A percentile compares a stretch with the other conserved stretches of the same genome.
These are phyloP conservation scores for Leishmania gerbilli DNA, from an alignment of 208 protist genomes.

Conservation along the genomic window DNA sequence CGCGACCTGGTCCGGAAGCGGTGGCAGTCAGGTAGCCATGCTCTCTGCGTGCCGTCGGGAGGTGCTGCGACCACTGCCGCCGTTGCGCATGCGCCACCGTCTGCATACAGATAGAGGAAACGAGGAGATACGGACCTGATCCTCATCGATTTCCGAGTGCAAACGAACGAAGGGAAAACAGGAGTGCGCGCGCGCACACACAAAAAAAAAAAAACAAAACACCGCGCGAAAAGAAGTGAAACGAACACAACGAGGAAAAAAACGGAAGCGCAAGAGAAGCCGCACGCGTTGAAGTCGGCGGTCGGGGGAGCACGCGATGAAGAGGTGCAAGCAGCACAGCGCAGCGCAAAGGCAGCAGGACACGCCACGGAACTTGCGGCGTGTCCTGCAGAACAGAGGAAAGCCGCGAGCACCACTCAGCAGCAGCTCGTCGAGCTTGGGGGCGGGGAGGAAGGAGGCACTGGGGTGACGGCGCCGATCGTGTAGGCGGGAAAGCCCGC, in stretches of 20 bases:
- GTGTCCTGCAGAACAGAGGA: neutral
- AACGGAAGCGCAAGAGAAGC: neutral
- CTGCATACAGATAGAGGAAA: neutral
- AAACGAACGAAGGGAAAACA: neutral
- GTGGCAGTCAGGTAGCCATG: neutral
- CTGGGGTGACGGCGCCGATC: slow-evolving; percentile 53
- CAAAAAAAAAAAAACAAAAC: no score
- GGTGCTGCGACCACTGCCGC: neutral
- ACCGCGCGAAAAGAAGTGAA: neutral
- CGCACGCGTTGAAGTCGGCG: neutral
- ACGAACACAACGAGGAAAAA: neutral
- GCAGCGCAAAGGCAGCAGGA: neutral
- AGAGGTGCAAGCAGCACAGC: no score
- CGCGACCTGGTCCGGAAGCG: neutral
- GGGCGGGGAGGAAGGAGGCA: neutral
- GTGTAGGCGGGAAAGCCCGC: slow-evolving; percentile 88
- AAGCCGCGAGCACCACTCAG: neutral
- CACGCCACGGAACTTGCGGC: neutral
- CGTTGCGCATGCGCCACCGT: neutral
- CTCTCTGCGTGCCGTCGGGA: neutral
- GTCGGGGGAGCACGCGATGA: neutral
- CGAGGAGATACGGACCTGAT: neutral
- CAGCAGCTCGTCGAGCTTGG: neutral
- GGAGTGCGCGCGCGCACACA: neutral
- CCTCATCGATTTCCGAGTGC: neutral